Conservation (phyloP, 495 filamentous ascomycete genomes). For the Corynascus novoguineensis region DNA sequence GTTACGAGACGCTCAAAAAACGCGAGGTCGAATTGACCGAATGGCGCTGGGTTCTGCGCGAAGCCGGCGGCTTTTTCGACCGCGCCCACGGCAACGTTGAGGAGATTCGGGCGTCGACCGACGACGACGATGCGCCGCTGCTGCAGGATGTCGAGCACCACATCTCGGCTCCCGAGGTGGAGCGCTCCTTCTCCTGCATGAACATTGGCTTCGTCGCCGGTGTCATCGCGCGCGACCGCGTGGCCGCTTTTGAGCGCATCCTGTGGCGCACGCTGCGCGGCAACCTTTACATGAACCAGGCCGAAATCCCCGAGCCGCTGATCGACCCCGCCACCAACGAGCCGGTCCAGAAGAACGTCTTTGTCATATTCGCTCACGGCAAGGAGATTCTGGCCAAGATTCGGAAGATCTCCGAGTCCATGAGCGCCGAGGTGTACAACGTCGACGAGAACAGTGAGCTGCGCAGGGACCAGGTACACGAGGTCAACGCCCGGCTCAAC, state of each 20-base stretch:
- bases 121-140: conserved; percentile 78
- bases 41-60: conserved; percentile 93
- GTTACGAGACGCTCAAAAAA: conserved; percentile 96
- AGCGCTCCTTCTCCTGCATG: conserved; percentile 88
- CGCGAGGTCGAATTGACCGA: conserved; percentile 94
- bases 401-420: conserved; percentile 94
- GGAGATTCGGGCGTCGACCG: conserved; percentile 86
- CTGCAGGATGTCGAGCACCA: conserved; percentile 84
- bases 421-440: conserved; percentile 89
- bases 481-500: conserved; percentile 85
- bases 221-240: conserved; percentile 88
- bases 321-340: conserved; percentile 90
- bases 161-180: conserved; percentile 65
- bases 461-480: conserved; percentile 88
- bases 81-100: conserved; percentile 92
- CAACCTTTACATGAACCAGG: conserved; percentile 99
- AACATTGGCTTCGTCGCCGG: conserved; percentile 99
- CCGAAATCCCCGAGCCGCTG: conserved; percentile 92
- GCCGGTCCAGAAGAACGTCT: conserved; percentile 90
- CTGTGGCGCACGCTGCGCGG: conserved; percentile 94
- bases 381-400: conserved; percentile 98
- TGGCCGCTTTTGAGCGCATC: conserved; percentile 93
- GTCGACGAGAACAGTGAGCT: conserved; percentile 97
- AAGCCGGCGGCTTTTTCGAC: conserved; percentile 96
- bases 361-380: conserved; percentile 98